Evolutionary conservation across 495 filamentous ascomycete species (phyloP).

Genomic region (Physcia stellaris): DNA sequence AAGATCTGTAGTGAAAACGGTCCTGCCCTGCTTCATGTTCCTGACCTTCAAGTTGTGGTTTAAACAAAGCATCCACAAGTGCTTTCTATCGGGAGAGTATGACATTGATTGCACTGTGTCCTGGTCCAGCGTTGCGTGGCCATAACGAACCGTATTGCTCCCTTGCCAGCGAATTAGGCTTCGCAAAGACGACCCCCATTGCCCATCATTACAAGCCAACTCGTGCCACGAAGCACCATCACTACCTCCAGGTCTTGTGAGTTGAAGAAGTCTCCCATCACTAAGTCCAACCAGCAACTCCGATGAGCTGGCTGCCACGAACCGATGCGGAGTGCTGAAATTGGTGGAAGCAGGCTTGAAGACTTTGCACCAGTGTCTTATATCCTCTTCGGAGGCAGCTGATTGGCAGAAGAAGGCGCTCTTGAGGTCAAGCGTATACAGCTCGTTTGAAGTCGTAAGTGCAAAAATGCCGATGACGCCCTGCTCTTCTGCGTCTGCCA

Average conservation of each 20-base stretch:
- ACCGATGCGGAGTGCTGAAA: conserved; percentile 67
- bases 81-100: conserved; percentile 47
- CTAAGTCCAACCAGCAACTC: conserved; percentile 69
- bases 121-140: conserved; percentile 51
- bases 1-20: conserved; percentile 60
- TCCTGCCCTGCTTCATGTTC: conserved; percentile 62
- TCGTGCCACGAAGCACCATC: conserved; percentile 64
- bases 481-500: conserved; percentile 64
- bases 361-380: conserved; percentile 63
- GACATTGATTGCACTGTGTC: conserved; percentile 49
- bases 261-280: conserved; percentile 65
- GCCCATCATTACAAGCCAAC: conserved; percentile 61
- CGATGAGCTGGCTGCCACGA: conserved; percentile 56
- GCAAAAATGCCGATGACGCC: conserved; percentile 71
- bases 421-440: conserved; percentile 68
- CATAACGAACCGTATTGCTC: conserved; percentile 48
- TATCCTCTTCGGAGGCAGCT: conserved; percentile 52
- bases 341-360: conserved; percentile 55
- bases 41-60: conserved; percentile 80
- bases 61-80: conserved; percentile 73
- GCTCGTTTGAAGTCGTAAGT: conserved; percentile 60
- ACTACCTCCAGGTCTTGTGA: conserved; percentile 51
- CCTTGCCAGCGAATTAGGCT: conserved; percentile 59
- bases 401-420: conserved; percentile 65
- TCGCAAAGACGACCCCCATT: conserved; percentile 60